Conservation (phyloP, 805 yeast species). For the Starmerella lactis-condensi region DNA sequence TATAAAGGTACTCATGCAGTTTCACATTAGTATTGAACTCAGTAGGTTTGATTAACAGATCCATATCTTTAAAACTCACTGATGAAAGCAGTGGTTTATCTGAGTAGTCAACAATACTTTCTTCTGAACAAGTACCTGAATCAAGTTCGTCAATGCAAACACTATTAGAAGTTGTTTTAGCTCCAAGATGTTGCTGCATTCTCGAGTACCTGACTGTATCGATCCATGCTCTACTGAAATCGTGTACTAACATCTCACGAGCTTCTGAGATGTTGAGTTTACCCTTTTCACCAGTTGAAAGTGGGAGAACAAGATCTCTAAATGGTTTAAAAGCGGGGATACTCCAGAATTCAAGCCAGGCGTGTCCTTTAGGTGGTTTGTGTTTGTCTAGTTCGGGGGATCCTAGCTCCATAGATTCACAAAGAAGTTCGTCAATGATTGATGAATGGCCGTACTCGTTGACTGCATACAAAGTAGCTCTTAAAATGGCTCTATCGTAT, state of each 20-base stretch:
- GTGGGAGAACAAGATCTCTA: constrained; percentile 9
- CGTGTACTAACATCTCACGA: constrained; percentile 26
- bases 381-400: constrained; percentile 6
- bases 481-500: constrained; percentile 1
- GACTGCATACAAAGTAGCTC: background rate
- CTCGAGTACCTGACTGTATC: constrained; percentile 32
- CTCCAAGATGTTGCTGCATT: constrained; percentile 17
- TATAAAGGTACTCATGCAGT: constrained; percentile 43
- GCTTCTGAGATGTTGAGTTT: constrained; percentile 21
- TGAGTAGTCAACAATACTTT: constrained; percentile 30
- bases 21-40: constrained; percentile 30
- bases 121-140: constrained; percentile 27
- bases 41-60: constrained; percentile 34
- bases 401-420: constrained; percentile 10
- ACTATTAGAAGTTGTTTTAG: constrained; percentile 26
- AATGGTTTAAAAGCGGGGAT: constrained; percentile 7
- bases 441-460: background rate
- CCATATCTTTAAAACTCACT: constrained; percentile 32
- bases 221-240: constrained; percentile 54
- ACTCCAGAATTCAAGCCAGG: constrained; percentile 17
- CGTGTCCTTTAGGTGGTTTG: constrained; percentile 4
- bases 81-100: constrained; percentile 36
- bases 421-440: constrained; percentile 6
- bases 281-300: constrained; percentile 2
- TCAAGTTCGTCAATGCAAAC: constrained; percentile 18